Evolutionary conservation across 805 yeast species (phyloP).

Genomic region (Candida quercuum): DNA sequence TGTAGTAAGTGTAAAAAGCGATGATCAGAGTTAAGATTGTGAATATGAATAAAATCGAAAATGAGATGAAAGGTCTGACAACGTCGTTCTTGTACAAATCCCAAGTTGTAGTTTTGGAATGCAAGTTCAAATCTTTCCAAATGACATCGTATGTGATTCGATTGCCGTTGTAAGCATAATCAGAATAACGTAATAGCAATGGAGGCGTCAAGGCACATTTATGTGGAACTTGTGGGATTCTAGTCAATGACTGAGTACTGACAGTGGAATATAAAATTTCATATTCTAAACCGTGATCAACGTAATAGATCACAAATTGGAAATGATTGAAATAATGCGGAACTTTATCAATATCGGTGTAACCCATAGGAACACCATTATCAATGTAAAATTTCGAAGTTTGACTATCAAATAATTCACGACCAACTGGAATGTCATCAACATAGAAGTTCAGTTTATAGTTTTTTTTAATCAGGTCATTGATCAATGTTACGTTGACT

Average conservation of each 20-base stretch:
- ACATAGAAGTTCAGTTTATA: constrained; percentile 25
- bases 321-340: constrained; percentile 28
- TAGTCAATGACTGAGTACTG: constrained; percentile 20
- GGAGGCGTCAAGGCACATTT: constrained; percentile 22
- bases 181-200: constrained; percentile 17
- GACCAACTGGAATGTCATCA: constrained; percentile 27
- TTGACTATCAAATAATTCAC: constrained; percentile 24
- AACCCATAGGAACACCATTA: constrained; percentile 26
- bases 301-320: constrained; percentile 24
- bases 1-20: constrained; percentile 13
- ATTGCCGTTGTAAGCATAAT: constrained; percentile 23
- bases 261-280: constrained; percentile 24
- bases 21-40: constrained; percentile 12
- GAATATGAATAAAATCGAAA: constrained; percentile 16
- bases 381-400: constrained; percentile 23
- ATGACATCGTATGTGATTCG: constrained; percentile 23
- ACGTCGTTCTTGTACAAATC: constrained; percentile 22
- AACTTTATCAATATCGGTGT: constrained; percentile 22
- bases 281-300: constrained; percentile 16
- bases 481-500: constrained; percentile 22
- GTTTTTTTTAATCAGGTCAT: constrained; percentile 23
- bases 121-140: constrained; percentile 23
- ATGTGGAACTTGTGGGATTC: constrained; percentile 20
- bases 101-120: constrained; percentile 9
- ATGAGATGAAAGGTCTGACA: constrained; percentile 19